phyloP scores from a whole-genome alignment of 83 land plant species.

The Diphasiastrum complanatum region DNA sequence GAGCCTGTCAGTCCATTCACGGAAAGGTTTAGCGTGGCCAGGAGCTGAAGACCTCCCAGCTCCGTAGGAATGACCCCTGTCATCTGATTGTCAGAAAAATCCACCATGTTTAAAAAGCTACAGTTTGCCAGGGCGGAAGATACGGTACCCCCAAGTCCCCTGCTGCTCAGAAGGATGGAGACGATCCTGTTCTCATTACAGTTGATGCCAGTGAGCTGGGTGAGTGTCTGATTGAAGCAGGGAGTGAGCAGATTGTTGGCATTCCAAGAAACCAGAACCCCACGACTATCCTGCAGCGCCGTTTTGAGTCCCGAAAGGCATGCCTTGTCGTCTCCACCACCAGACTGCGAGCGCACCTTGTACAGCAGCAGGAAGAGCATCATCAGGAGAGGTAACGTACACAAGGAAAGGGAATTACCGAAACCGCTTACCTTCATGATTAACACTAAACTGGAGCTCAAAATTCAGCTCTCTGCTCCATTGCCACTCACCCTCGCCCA shows the following conservation, averaged over 20 bases:
- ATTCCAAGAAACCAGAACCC: slow-evolving; percentile 8
- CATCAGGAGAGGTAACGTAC: too few species aligned
- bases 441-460: too few species aligned
- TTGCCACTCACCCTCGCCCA: too few species aligned
- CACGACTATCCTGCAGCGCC: background rate
- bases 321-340: slow-evolving; percentile 17
- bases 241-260: slow-evolving; percentile 11
- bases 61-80: slow-evolving; percentile 57
- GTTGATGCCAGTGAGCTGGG: slow-evolving; percentile 39
- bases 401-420: too few species aligned
- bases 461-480: too few species aligned
- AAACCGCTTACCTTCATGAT: too few species aligned
- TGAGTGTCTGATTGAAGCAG: slow-evolving; percentile 15
- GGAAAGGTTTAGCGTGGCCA: slow-evolving; percentile 60
- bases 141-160: slow-evolving; percentile 48
- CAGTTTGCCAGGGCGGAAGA: slow-evolving; percentile 61
- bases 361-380: too few species aligned
- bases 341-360: too few species aligned
- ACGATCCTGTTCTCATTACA: slow-evolving; percentile 73
- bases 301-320: slow-evolving; percentile 18
- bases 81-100: slow-evolving; percentile 61
- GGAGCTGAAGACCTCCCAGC: slow-evolving; percentile 46
- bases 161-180: slow-evolving; percentile 45
- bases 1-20: slow-evolving; percentile 41
- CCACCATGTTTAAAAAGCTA: slow-evolving; percentile 57